These are phyloP conservation scores for Solanum chilense DNA, from an alignment of 257 asterid genomes.

Conservation along the genomic window DNA sequence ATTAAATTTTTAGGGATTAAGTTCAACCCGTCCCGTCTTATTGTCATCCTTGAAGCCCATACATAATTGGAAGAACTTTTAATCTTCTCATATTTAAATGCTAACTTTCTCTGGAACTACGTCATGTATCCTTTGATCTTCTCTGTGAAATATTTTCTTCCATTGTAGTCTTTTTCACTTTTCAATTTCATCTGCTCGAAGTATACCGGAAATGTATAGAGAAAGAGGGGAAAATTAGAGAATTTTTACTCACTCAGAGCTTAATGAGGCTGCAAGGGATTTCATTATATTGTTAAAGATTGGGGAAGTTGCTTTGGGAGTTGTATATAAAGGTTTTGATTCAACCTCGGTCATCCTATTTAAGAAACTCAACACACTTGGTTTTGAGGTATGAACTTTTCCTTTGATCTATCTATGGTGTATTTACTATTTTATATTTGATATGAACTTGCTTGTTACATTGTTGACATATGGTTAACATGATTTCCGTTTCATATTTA, in stretches of 20 bases:
- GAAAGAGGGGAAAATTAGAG: constrained; percentile 42
- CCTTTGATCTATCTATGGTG: neutral
- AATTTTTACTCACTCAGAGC: constrained; percentile 56
- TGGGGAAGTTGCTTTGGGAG: constrained; percentile 92
- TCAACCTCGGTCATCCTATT: constrained; percentile 24
- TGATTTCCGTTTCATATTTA: too few relatives aligned
- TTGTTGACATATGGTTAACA: neutral
- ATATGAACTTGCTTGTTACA: too few relatives aligned
- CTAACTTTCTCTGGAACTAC: too few relatives aligned
- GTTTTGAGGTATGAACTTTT: constrained; percentile 48
- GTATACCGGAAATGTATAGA: constrained; percentile 59
- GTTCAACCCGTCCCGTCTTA: too few relatives aligned
- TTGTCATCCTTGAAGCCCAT: too few relatives aligned
- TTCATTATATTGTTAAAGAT: constrained; percentile 58
- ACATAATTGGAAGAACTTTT: too few relatives aligned
- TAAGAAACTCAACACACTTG: constrained; percentile 57
- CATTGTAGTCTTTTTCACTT: too few relatives aligned
- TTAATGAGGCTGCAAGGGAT: constrained; percentile 52
- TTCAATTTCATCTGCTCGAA: constrained; percentile 32
- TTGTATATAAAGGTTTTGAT: constrained; percentile 66
- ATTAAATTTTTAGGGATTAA: too few relatives aligned
- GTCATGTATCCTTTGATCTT: too few relatives aligned
- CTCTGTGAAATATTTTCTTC: too few relatives aligned
- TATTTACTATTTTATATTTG: neutral
- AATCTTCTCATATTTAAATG: too few relatives aligned